Base-by-base conservation (phyloP, 2,329 filamentous ascomycete genomes). In the Pseudogymnoascus sp. region DNA sequence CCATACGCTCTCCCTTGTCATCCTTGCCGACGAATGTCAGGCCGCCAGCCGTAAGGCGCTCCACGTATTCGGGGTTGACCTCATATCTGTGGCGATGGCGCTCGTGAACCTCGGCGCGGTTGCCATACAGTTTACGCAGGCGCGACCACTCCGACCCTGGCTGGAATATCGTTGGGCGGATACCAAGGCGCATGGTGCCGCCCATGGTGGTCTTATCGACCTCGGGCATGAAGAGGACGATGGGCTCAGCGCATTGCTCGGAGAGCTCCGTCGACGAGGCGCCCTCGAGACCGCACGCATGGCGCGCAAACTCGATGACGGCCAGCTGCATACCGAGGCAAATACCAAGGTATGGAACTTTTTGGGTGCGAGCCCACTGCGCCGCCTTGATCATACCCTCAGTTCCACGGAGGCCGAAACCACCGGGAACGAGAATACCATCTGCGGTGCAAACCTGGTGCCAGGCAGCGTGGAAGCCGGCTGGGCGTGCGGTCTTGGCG, bases 221-320 rank as follows among this genome's bases (percentile, higher is more conserved):
- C 73, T 97, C 93, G 1, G 93, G 93, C 94, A 97, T 99, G 76
- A 89, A 93, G 67, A 97, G 83, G 66, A 99, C 85, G 28, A 90
- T 67, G n/a, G 60, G 57, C 3, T 61, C 12, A 2, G 12, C 53
- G 22, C 62, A 66, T 14, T 72, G 62, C 8, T 75, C 72, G n/a
- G 65, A 62, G 2, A 72, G 60, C 57, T 73, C 71, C 6, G 64
- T 63, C 1, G 70, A 72, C 14, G 60, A 65, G 12, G 71, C 70
- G 43, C 78, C 75, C 3, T 75, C 73, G 64, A 91, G 80, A 28
- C 82, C 83, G 74, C 85, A 89, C 1, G 93, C 78, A 66, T 90
- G 86, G 41, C 91, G 85, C 1, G 91, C 91, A 68, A 85, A 90
- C 74, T 97, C 92, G 67, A 97, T 88, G 53, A 96, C 91, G 18